Conservation (phyloP, 148 eudicot genomes). For the Camellia sinensis region DNA sequence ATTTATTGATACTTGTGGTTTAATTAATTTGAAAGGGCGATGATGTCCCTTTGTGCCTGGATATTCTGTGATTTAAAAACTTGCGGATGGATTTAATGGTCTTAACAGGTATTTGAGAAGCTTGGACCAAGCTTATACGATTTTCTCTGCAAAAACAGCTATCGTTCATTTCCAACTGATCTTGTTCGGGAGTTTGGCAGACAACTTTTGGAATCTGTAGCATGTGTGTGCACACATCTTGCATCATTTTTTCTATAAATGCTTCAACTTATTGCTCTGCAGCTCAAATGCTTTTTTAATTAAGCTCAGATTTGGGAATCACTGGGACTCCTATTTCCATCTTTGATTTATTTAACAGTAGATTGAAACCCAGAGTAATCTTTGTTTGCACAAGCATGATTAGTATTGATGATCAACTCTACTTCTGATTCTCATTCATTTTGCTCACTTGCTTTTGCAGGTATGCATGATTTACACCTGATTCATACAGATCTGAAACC, state of each 20-base stretch:
- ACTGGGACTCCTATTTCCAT: constrained; percentile 3
- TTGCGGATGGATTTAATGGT: constrained; percentile 42
- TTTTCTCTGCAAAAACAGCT: constrained; percentile 64
- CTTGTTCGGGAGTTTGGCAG: constrained; percentile 68
- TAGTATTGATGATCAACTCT: neutral
- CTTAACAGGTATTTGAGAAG: constrained; percentile 67
- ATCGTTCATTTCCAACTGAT: constrained; percentile 66
- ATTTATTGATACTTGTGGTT: constrained; percentile 32
- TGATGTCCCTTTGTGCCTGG: constrained; percentile 23
- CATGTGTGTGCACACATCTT: constrained; percentile 51
- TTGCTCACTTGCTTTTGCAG: constrained; percentile 33
- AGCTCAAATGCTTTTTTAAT: no score
- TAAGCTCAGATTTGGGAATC: neutral
- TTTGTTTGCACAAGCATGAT: neutral
- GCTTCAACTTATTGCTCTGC: neutral
- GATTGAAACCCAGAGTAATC: neutral
- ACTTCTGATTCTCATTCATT: constrained; percentile 12
- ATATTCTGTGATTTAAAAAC: constrained; percentile 42
- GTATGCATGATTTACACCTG: constrained; percentile 61
- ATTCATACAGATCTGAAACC: constrained; percentile 66
- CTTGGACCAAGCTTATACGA: constrained; percentile 70
- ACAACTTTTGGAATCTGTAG: constrained; percentile 67
- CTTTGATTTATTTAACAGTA: neutral
- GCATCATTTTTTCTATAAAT: constrained; percentile 18
- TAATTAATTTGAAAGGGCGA: constrained; percentile 26